Evolutionary conservation across 2,329 filamentous ascomycete species (phyloP), one percentile per base, ranked within the genome.

Genomic region (Metarhizium brunneum): DNA sequence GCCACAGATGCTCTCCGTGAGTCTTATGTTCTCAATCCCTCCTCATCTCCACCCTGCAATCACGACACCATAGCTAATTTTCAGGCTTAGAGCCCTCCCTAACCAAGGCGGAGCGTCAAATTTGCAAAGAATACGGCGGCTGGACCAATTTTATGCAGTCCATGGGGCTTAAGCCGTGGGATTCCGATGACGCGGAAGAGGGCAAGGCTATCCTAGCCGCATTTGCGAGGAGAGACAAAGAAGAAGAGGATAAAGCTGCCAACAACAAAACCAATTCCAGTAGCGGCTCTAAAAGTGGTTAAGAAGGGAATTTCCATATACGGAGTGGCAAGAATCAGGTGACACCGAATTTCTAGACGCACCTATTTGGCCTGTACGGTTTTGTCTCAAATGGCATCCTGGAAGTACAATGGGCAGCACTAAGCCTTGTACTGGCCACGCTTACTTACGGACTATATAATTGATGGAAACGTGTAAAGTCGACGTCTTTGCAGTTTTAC

Each of bases 131-230:
- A 2, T 56, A 56, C 45, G 54, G 54, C 18, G 50, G 54, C 11
- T 56, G 54, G 54, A 56, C 45, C 25, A 56, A 53, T 8, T 56
- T 56, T 29, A 56, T 56, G 45, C 2, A 2, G 2, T 48, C 50
- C 36, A 30, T 49, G 35, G 45, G 50, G 25, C 54, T 56, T 35
- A 56, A 53, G 45, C 54, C 54, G 11, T 40, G 25, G 35, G n/a
- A 43, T 1, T 3, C 4, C 16, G 54, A 47, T 5, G 50, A 56
- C 20, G n/a, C 30, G 16, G 50, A 45, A 14, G 47, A 56, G 50
- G 54, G 35, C 50, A 56, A 50, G 50, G 36, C 36, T 13, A 56
- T 56, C n/a, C n/a, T 56, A 20, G 42, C 25, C 25, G 25, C 25
- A 25, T 25, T 25, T 25, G 25, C 25, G 25, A 29, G 16, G 49